Conservation (phyloP, 139 green algal species). For the Chlorella vulgaris region DNA sequence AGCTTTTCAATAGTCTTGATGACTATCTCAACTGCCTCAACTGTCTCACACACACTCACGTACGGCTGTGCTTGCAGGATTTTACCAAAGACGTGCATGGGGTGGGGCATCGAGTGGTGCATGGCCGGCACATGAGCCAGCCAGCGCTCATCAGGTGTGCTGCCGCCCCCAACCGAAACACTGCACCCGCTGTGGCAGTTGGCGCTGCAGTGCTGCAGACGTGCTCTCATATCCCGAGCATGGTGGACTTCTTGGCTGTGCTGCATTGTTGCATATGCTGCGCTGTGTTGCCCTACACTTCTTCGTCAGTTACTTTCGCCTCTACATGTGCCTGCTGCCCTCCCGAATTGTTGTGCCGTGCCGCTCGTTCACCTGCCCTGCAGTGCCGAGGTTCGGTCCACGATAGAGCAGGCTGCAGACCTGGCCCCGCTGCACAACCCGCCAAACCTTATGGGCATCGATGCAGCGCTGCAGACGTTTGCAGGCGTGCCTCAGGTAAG, state of each 20-base stretch:
- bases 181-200: not conserved
- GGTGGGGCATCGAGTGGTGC: constrained; percentile 81
- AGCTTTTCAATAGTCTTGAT: too few relatives aligned
- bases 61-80: not conserved
- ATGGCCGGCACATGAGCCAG: constrained; percentile 73
- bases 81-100: constrained; percentile 55
- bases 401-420: constrained; percentile 63
- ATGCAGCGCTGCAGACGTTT: constrained; percentile 67
- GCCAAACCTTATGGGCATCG: constrained; percentile 72
- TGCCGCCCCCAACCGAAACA: not conserved
- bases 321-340: not conserved
- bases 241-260: too few relatives aligned
- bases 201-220: too few relatives aligned
- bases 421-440: constrained; percentile 93
- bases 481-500: constrained; percentile 70
- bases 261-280: too few relatives aligned
- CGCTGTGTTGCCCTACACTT: not conserved
- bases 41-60: too few relatives aligned
- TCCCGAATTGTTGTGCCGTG: too few relatives aligned
- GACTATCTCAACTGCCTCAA: too few relatives aligned
- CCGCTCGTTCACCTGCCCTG: not conserved
- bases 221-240: too few relatives aligned
- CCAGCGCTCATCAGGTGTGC: constrained; percentile 61
- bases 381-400: constrained; percentile 47
- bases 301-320: not conserved